Conservation (phyloP, 352 stramenopile species). For the Phytopythium helicoides region DNA sequence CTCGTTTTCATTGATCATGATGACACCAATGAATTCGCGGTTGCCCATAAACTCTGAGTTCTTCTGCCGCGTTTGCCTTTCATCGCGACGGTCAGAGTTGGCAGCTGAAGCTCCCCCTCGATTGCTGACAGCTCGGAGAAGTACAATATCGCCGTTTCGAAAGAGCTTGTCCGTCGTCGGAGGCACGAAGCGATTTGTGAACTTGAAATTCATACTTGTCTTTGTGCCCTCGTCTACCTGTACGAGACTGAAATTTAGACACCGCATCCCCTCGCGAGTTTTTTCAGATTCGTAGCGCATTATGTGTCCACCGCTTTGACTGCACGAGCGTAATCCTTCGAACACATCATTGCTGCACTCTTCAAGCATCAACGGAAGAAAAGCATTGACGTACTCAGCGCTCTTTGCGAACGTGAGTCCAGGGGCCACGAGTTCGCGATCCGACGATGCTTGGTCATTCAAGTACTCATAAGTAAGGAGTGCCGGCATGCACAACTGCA, state of each 20-base stretch:
- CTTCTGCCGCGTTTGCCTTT: constrained; percentile 4
- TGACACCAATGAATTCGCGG: constrained; percentile 67
- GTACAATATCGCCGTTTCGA: constrained; percentile 73
- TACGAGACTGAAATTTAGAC: constrained; percentile 69
- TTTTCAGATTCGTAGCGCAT: constrained; percentile 83
- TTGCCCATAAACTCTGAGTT: constrained; percentile 38
- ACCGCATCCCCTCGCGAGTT: constrained; percentile 76
- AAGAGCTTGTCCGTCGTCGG: constrained; percentile 56
- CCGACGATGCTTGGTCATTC: constrained; percentile 32
- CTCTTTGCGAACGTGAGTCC: constrained; percentile 64
- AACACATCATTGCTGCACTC: constrained; percentile 83
- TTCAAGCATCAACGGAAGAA: constrained; percentile 76
- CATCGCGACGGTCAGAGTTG: not conserved
- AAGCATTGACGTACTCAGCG: constrained; percentile 72
- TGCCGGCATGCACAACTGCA: constrained; percentile 76
- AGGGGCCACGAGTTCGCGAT: constrained; percentile 50
- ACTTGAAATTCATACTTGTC: constrained; percentile 18
- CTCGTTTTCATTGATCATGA: constrained; percentile 74
- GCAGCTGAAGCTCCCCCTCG: not conserved
- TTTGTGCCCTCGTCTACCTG: constrained; percentile 35
- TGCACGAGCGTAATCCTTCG: constrained; percentile 54
- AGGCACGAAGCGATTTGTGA: constrained; percentile 4
- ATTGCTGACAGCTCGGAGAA: constrained; percentile 41
- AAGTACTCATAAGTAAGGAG: constrained; percentile 68
- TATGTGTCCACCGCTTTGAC: constrained; percentile 46